These are phyloP conservation scores for Lachancea lanzarotensis DNA, from an alignment of 805 yeast species.

Conservation along the genomic window DNA sequence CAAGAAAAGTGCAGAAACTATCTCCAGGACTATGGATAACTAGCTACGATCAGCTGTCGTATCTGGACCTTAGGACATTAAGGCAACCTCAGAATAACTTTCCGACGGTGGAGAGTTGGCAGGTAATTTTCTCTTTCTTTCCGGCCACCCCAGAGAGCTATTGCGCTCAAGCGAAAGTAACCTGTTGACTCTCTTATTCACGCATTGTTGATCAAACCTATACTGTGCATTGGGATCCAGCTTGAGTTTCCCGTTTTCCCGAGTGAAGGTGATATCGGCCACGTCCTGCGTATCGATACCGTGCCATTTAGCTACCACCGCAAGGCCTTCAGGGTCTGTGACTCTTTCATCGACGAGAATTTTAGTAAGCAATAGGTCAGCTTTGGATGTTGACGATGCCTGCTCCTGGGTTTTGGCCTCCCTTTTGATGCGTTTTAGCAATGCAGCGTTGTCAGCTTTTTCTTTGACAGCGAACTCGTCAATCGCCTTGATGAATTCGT, in stretches of 20 bases:
- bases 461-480: background rate
- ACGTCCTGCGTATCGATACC: conserved; percentile 20
- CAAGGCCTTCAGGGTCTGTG: conserved; percentile 1
- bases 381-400: background rate
- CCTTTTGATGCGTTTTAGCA: conserved; percentile 4
- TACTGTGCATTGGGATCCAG: conserved; percentile 8
- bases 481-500: conserved; percentile 2
- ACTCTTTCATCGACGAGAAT: conserved; percentile 1
- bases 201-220: conserved; percentile 18
- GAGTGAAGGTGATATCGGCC: conserved; percentile 12
- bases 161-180: conserved; percentile 18
- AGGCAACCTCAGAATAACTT: conserved; percentile 16
- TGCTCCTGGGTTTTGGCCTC: background rate
- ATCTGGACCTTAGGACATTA: conserved; percentile 8
- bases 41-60: background rate
- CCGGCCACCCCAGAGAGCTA: conserved; percentile 23
- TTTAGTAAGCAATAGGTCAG: conserved; percentile 3
- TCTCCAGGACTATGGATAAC: no score
- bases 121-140: conserved; percentile 5
- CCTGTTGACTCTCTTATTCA: conserved; percentile 21
- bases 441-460: background rate
- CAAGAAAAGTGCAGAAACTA: no score
- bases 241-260: conserved; percentile 1
- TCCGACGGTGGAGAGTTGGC: background rate
- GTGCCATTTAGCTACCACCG: conserved; percentile 17